Conservation (phyloP, 352 stramenopile species). For the Phytophthora tubulina region DNA sequence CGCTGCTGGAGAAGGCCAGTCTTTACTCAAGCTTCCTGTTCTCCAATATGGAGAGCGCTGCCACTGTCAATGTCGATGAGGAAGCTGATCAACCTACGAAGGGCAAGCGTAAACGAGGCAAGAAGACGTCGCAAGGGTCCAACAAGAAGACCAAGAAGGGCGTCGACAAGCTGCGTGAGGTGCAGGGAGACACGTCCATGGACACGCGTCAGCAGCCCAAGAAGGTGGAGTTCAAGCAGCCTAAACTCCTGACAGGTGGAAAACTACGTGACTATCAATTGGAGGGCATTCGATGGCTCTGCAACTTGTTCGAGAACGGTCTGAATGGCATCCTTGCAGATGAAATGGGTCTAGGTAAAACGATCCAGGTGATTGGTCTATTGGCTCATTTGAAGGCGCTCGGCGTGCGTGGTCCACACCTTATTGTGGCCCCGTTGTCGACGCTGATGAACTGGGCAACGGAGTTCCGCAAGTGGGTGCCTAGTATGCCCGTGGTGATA, state of each 20-base stretch:
- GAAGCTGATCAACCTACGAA: conserved; percentile 36
- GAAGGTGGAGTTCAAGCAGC: conserved; percentile 72
- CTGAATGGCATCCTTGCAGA: conserved; percentile 93
- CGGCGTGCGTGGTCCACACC: conserved; percentile 93
- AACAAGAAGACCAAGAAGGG: conserved; percentile 56
- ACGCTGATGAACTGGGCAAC: conserved; percentile 99
- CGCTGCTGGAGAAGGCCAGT: conserved; percentile 86
- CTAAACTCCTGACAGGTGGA: conserved; percentile 79
- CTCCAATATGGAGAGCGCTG: conserved; percentile 84
- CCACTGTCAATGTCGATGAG: conserved; percentile 46
- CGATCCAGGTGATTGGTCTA: conserved; percentile 93
- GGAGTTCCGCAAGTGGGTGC: conserved; percentile 84
- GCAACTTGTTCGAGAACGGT: conserved; percentile 97
- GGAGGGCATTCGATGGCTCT: conserved; percentile 97
- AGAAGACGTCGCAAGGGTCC: conserved; percentile 12
- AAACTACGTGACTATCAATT: conserved; percentile 96
- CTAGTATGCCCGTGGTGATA: conserved; percentile 95
- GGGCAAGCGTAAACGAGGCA: conserved; percentile 62
- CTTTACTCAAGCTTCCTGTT: conserved; percentile 90
- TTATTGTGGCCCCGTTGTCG: conserved; percentile 98
- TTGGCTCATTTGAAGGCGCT: conserved; percentile 94
- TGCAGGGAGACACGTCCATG: conserved; percentile 62
- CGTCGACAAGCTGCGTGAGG: conserved; percentile 76
- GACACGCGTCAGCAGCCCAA: conserved; percentile 49
- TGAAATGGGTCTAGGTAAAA: conserved; percentile 93